Evolutionary conservation across 1,284 basidiomycete species (phyloP), one percentile per base, ranked within the genome.

Genomic region (Leccinum insolens): DNA sequence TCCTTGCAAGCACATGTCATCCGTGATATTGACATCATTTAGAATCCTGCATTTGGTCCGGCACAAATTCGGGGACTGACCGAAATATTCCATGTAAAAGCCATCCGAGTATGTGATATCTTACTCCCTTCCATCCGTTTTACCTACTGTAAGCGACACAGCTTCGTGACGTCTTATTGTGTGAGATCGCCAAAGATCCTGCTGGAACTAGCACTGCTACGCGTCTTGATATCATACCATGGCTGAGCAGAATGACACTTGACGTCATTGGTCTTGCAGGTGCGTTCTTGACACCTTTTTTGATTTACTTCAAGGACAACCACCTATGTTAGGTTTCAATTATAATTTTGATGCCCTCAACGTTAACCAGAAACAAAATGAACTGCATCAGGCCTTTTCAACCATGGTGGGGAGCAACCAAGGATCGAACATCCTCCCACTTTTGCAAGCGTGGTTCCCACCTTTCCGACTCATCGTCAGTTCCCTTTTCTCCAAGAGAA

Each of bases 261-360:
- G 90, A 93, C 71, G 82, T 91, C 22, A 92, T 93, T 65, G 90
- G 90, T 9, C 79, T 86, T 11, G 88, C 62, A 34, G 62, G 62
- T 49, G 28, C n/a, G 62, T 3, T 49, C 17, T 31, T 20, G 9
- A 12, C n/a, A 34, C 6, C 11, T 34, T 17, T 49, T 25, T 3
- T 17, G 28, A n/a, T 46, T 7, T 22, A 52, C 12, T 52, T 22
- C 20, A 25, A 14, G 49, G 20, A 52, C 49, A 5, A 28, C 25
- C 25, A 28, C 25, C 25, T 15, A 28, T 58, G 4, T 9, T 55
- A 86, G 86, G 89, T 0, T 93, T 93, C 75, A 85, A 87, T 72
- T 92, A 92, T 73, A 76, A 86, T 11, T 92, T 94, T 75, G 78
- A 89, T 57, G 79, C 86, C 0, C 75, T 89, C 25, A 79, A 80